phyloP scores from a whole-genome alignment of 345 rosid genomes.

The Eutrema heterophyllum region DNA sequence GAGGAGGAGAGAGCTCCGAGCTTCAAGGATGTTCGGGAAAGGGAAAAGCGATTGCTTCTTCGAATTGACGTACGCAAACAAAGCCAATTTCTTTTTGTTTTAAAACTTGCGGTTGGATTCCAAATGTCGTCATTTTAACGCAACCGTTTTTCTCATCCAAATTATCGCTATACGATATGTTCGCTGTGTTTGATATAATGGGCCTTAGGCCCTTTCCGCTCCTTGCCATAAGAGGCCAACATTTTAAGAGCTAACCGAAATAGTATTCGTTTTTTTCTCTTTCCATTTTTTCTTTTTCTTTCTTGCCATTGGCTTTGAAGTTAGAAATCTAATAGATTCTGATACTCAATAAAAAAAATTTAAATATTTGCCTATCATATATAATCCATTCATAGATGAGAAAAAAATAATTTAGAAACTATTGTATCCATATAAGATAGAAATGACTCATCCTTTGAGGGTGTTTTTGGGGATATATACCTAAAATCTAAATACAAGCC shows the following conservation, averaged over 20 bases:
- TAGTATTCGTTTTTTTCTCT: not conserved
- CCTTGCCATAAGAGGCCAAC: not conserved
- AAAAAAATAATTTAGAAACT: too few species aligned
- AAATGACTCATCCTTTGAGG: too few species aligned
- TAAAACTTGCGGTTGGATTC: slow-evolving; percentile 31
- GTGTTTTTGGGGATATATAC: too few species aligned
- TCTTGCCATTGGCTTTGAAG: too few species aligned
- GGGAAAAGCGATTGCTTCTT: slow-evolving; percentile 28
- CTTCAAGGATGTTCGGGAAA: not conserved
- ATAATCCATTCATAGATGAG: too few species aligned
- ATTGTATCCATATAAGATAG: too few species aligned
- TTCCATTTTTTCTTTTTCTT: too few species aligned
- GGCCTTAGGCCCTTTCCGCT: slow-evolving; percentile 2
- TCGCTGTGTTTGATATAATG: not conserved
- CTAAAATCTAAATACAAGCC: too few species aligned
- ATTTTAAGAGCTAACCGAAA: not conserved
- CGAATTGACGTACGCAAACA: slow-evolving; percentile 31
- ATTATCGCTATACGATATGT: not conserved
- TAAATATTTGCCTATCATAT: too few species aligned
- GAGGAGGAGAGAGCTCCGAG: slow-evolving; percentile 23
- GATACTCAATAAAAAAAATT: too few species aligned
- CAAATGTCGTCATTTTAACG: slow-evolving; percentile 38
- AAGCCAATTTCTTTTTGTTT: not conserved
- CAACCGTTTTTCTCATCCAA: slow-evolving; percentile 23
- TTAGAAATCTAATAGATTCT: too few species aligned